Base-by-base conservation (phyloP, 2,329 filamentous ascomycete genomes). In the Phialophora expanda region DNA sequence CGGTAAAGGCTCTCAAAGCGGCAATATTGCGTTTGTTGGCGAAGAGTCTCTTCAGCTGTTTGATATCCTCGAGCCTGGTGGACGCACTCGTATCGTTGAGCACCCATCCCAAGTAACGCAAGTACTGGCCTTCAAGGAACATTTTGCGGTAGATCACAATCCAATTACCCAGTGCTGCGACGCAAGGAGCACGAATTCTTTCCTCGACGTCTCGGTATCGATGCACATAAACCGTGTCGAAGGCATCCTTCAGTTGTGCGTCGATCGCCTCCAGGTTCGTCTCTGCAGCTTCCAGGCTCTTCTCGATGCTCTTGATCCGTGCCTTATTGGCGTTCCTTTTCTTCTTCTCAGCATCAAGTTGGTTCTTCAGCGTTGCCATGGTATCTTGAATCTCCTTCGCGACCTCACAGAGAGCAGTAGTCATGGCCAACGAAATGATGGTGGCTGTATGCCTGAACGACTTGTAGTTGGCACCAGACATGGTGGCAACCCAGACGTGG, bases 371-470 rank as follows among this genome's bases (percentile, higher is more conserved):
- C 68, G 89, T 93, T 20, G 91, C 90, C 64, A 91, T 88, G 63
- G 88, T 87, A 53, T 89, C 85, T 56, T 90, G 87, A 30, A 95
- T 84, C 34, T 89, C 86, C 61, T 86, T 86, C 11, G 90, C 90
- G 38, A 94, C 84, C 55, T 87, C 84, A 69, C 92, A 93, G 28
- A 98, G 82, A 0, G 91, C 87, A 38, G 87, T 92, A 63, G 91
- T 89, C 70, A 97, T 89, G 17, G 91, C 86, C 38, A 98, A 81
- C 1, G 91, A 89, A 26, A 94, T 89, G 0, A 95, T 89, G 1
- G 94, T 97, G 0, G 93, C 91, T 0, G 95, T 99, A 78, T 99
- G 95, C 70, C 95, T 87, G 78, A 99, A 97, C 1, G 95, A 93
- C 62, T 95, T 88, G 68, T 94, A 89, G 3, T 88, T 85, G 0